Conservation (phyloP, 345 rosid genomes). For the Citrus cavaleriei region DNA sequence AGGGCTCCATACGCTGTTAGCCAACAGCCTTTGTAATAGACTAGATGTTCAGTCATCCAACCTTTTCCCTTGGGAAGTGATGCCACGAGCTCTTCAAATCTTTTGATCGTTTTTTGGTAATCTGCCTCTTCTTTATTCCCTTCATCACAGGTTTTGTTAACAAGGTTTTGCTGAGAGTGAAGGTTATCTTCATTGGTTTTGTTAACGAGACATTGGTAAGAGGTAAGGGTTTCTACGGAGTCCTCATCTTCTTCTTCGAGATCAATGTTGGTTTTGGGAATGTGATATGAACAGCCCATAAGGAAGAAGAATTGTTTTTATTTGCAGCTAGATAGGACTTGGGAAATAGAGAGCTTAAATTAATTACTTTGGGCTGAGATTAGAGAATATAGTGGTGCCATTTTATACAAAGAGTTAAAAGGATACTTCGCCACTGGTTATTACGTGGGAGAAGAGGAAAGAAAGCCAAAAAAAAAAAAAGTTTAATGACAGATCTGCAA, state of each 20-base stretch:
- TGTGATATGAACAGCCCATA: not conserved
- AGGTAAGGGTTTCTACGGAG: not conserved
- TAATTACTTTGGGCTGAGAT: not conserved
- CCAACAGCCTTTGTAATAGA: conserved; percentile 3
- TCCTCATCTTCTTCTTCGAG: not conserved
- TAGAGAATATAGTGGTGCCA: not conserved
- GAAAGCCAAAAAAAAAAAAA: too few relatives aligned
- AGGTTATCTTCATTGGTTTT: not conserved
- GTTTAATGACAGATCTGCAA: not conserved
- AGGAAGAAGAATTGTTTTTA: not conserved
- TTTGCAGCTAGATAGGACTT: not conserved
- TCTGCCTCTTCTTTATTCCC: not conserved
- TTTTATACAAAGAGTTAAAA: not conserved
- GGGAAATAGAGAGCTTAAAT: not conserved
- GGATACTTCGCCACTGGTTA: not conserved
- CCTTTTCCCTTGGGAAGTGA: not conserved
- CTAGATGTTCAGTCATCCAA: not conserved
- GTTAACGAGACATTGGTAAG: not conserved
- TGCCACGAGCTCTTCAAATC: not conserved
- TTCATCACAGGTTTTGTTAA: not conserved
- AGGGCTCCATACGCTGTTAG: not conserved
- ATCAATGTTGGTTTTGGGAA: not conserved
- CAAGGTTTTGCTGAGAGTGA: not conserved
- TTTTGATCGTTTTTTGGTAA: not conserved
- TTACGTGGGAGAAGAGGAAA: not conserved